These are phyloP conservation scores for Aureobasidium namibiae DNA, from an alignment of 2,329 filamentous ascomycete genomes.

Conservation along the genomic window DNA sequence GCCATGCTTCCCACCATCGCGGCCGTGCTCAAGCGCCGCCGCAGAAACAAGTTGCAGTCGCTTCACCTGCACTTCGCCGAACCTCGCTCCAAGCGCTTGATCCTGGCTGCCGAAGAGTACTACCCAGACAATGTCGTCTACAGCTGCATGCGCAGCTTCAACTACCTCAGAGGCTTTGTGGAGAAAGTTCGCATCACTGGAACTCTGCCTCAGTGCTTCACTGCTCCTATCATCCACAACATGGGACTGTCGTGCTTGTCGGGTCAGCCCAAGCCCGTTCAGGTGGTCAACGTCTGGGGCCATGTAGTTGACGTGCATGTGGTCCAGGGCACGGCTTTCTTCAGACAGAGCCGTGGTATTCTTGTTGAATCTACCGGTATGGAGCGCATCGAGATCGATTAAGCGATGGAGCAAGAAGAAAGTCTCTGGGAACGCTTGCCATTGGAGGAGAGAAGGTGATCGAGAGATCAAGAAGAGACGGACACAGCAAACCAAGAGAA, in stretches of 20 bases:
- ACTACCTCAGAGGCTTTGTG: conserved; percentile 18
- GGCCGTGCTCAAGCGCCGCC: background rate
- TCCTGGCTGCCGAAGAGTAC: conserved; percentile 12
- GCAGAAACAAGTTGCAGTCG: conserved; percentile 15
- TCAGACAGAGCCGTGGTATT: background rate
- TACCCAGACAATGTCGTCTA: conserved; percentile 23
- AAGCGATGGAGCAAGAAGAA: background rate
- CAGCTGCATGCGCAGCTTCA: conserved; percentile 16
- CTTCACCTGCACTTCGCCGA: conserved; percentile 20
- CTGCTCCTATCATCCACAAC: background rate
- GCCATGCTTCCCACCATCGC: conserved; percentile 5
- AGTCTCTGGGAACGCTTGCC: too few relatives aligned
- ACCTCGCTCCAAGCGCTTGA: conserved; percentile 13
- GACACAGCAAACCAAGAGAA: too few relatives aligned
- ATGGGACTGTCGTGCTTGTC: background rate
- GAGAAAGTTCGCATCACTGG: conserved; percentile 19
- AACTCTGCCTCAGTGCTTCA: conserved; percentile 17
- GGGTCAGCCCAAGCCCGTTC: background rate
- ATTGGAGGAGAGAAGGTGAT: too few relatives aligned
- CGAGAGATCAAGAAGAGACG: too few relatives aligned
- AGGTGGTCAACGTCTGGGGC: background rate
- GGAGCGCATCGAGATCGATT: background rate
- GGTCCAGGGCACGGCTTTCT: background rate
- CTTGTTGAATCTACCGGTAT: background rate
- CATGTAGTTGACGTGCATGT: background rate